Evolutionary conservation across 2,329 filamentous ascomycete species (phyloP).

Genomic region (Plenodomus biglobosus): DNA sequence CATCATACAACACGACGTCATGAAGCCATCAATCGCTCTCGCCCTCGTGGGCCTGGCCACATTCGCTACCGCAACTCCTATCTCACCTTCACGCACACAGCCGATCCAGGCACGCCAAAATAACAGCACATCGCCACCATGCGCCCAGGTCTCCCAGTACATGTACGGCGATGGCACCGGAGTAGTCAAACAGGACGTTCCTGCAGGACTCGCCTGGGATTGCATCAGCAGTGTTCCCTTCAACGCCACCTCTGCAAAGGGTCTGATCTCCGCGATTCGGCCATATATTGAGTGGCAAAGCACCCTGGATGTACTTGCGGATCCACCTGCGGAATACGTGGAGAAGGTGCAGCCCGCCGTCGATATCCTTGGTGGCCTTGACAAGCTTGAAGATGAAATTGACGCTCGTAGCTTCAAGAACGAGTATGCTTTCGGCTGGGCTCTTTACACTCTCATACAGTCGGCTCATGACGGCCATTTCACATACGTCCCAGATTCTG

Average conservation of each 20-base stretch:
- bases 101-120: constrained; percentile 23
- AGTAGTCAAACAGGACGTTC: constrained; percentile 31
- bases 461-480: constrained; percentile 68
- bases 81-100: constrained; percentile 18
- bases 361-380: constrained; percentile 47
- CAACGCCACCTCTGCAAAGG: constrained; percentile 46
- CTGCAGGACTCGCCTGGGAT: constrained; percentile 49
- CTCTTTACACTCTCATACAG: constrained; percentile 57
- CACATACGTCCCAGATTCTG: constrained; percentile 55
- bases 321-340: constrained; percentile 50
- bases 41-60: constrained; percentile 26
- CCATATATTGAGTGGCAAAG: constrained; percentile 53
- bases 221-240: constrained; percentile 51
- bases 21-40: constrained; percentile 25
- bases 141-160: constrained; percentile 38
- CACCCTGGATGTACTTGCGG: constrained; percentile 47
- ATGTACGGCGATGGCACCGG: constrained; percentile 25
- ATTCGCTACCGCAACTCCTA: constrained; percentile 28
- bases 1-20: constrained; percentile 9
- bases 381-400: constrained; percentile 45
- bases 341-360: constrained; percentile 50
- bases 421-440: constrained; percentile 52
- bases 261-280: constrained; percentile 44
- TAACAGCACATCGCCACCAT: constrained; percentile 28
- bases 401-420: constrained; percentile 40